Evolutionary conservation across 192 early-diverging fungal species (phyloP).

Genomic region (Paraglomus brasilianum): DNA sequence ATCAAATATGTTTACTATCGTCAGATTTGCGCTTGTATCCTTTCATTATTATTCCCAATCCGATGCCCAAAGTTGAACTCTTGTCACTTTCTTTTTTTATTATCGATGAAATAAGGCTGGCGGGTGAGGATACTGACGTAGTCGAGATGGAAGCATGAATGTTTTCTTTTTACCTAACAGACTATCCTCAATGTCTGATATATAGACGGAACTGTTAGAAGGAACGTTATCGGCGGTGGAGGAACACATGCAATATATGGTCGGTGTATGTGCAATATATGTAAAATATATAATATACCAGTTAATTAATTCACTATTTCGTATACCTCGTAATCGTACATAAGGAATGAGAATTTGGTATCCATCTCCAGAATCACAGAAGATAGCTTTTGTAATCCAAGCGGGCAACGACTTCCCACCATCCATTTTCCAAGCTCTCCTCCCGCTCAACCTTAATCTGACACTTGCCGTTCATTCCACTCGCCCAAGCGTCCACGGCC

Average conservation of each 20-base stretch:
- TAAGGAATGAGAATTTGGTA: conserved; percentile 46
- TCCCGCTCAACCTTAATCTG: conserved; percentile 34
- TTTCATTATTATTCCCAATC: too few relatives aligned
- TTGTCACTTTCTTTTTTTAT: not conserved
- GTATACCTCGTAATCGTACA: not conserved
- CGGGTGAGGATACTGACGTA: not conserved
- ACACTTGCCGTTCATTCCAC: conserved; percentile 27
- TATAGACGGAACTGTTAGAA: conserved; percentile 35
- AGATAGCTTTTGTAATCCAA: conserved; percentile 39
- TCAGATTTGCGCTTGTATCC: too few relatives aligned
- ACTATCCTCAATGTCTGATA: conserved; percentile 40
- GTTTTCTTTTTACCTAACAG: conserved; percentile 11
- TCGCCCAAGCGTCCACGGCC: conserved; percentile 37
- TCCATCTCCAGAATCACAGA: conserved; percentile 28
- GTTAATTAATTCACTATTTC: not conserved
- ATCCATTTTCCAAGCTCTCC: conserved; percentile 29
- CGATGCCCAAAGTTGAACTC: too few relatives aligned
- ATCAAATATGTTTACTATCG: too few relatives aligned
- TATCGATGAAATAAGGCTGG: conserved; percentile 26
- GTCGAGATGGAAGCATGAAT: not conserved
- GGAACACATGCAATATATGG: conserved; percentile 47
- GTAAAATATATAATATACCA: not conserved
- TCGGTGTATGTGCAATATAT: conserved; percentile 21
- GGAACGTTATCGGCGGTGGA: conserved; percentile 40
- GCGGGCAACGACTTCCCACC: conserved; percentile 41